Base-by-base conservation (phyloP, 176 grass and related monocot genomes). In the Avena eriantha region DNA sequence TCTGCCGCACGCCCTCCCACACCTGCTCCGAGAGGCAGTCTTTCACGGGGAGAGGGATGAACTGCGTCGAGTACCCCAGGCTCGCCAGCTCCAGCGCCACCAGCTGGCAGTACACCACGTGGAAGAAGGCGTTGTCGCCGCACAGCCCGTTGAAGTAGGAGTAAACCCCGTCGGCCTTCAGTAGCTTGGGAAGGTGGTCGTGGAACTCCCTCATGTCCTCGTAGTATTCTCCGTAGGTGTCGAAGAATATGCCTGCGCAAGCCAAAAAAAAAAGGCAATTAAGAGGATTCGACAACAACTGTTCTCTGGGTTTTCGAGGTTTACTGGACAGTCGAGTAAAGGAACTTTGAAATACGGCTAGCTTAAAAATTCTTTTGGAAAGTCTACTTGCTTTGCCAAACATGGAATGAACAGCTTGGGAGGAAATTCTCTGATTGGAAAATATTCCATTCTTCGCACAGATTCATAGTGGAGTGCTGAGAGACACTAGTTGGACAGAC, bases 121-220 rank as follows among this genome's bases (percentile, higher is more conserved):
- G 94, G 83, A 99, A 99, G 85, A 99, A 99, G 0, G 97, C 97
- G 21, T 96, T 96, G 76, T 94, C 94, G 8, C 97, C 97, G 16
- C 97, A 99, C 16, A 99, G 85, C 2, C 97, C 97, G 21, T 96
- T 99, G 87, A 96, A 99, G 84, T 99, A 96, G 24, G 97, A 99
- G 84, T 96, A 94, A 21, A 99, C 87, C 14, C 97, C 97, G 54
- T 80, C 92, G 14, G 90, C 82, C 13, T 89, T 99, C 77, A 99
- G 83, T 10, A 96, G 85, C 68, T 78, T 86, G 16, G 97, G 87
- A 57, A 99, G 92, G 17, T 96, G 86, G 16, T 93, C 82, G n/a
- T 99, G 94, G 86, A 99, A 96, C 75, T 94, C 82, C 56, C 87
- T 91, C 92, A 96, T 88, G 83, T 96, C 92, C 80, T 99, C 94